Conservation (phyloP, 1,139 yeast genomes). For the Scheffersomyces illinoinensis region DNA sequence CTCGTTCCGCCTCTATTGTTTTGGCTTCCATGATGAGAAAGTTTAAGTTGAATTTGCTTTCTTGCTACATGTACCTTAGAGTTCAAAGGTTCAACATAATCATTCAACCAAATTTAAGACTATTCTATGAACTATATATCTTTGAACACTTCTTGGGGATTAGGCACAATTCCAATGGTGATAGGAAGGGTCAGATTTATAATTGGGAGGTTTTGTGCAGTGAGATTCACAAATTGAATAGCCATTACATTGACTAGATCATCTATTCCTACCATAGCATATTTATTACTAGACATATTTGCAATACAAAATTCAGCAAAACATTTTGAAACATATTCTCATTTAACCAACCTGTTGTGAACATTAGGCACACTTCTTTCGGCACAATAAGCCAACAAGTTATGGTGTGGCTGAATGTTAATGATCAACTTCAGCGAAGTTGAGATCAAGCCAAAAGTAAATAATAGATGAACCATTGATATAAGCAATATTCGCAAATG, state of each 20-base stretch:
- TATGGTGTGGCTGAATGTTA: too few relatives aligned
- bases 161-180: conserved; percentile 1
- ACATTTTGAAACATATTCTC: too few relatives aligned
- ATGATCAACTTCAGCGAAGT: too few relatives aligned
- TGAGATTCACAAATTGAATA: conserved; percentile 36
- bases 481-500: too few relatives aligned
- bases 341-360: too few relatives aligned
- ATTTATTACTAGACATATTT: background rate
- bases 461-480: too few relatives aligned
- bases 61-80: conserved; percentile 78
- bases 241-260: conserved; percentile 24
- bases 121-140: conserved; percentile 80
- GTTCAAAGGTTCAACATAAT: conserved; percentile 85
- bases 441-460: too few relatives aligned
- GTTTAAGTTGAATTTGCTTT: conserved; percentile 59
- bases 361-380: too few relatives aligned
- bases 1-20: conserved; percentile 86
- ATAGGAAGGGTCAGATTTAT: conserved; percentile 14
- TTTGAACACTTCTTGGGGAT: conserved; percentile 63
- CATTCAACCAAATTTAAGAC: conserved; percentile 84
- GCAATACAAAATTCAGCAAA: background rate
- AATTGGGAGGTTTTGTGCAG: conserved; percentile 39
- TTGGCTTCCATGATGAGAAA: conserved; percentile 88
- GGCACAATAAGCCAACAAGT: too few relatives aligned
- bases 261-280: background rate